These are phyloP conservation scores for Lophiostoma macrostomum DNA, from an alignment of 495 filamentous ascomycete genomes.

Conservation along the genomic window DNA sequence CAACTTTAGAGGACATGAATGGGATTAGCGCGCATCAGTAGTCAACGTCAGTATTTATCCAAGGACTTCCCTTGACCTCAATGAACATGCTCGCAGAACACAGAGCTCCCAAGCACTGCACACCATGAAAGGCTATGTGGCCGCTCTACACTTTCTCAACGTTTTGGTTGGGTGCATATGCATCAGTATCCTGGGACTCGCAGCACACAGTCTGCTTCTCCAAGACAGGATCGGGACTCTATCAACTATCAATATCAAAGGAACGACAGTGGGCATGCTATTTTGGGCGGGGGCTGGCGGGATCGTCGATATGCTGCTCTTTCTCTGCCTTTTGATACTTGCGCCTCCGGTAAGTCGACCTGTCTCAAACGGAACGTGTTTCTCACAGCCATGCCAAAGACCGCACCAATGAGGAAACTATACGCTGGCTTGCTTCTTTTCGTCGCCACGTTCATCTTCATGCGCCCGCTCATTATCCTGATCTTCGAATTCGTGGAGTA, in stretches of 20 bases:
- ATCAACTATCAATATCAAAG: not conserved
- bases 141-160: not conserved
- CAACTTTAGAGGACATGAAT: too few relatives aligned
- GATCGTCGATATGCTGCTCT: constrained; percentile 1
- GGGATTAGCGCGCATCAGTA: too few relatives aligned
- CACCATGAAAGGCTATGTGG: too few relatives aligned
- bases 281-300: not conserved
- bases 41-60: too few relatives aligned
- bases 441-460: not conserved
- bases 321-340: too few relatives aligned
- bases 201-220: not conserved
- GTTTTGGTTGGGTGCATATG: not conserved
- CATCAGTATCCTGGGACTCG: not conserved
- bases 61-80: too few relatives aligned
- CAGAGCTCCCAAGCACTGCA: too few relatives aligned
- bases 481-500: not conserved
- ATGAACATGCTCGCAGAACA: too few relatives aligned
- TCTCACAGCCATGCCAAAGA: too few relatives aligned
- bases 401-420: not conserved
- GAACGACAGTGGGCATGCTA: not conserved
- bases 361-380: too few relatives aligned
- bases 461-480: not conserved
- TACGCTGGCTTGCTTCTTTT: not conserved
- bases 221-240: not conserved
- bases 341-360: too few relatives aligned